A percentile compares a stretch with the other conserved stretches of the same genome.
These are phyloP conservation scores for Paraurostyla sp. DNA, from an alignment of 73 alveolate genomes.

Conservation along the genomic window DNA sequence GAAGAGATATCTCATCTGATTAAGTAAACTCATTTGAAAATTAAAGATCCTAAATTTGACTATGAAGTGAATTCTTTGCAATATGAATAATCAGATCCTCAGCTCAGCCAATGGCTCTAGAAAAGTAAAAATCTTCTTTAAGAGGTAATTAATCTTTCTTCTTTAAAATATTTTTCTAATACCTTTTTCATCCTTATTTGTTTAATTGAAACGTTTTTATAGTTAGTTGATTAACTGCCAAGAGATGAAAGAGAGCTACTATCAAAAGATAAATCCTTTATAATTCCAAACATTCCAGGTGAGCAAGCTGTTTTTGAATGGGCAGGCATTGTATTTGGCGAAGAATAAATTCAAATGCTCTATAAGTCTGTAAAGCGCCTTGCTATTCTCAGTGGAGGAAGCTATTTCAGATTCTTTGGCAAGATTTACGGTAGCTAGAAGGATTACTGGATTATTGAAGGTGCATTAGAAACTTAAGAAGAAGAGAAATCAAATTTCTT, in stretches of 20 bases:
- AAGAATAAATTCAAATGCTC: slow-evolving; percentile 69
- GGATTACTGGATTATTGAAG: slow-evolving; percentile 97
- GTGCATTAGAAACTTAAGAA: slow-evolving; percentile 82
- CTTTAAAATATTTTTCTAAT: no score
- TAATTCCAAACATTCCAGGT: slow-evolving; percentile 81
- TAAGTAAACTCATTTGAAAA: slow-evolving; percentile 72
- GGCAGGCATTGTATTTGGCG: slow-evolving; percentile 95
- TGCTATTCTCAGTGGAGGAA: slow-evolving; percentile 78
- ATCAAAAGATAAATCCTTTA: neutral
- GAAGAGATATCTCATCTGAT: slow-evolving; percentile 75
- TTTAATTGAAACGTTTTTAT: slow-evolving; percentile 2
- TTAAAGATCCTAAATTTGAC: slow-evolving; percentile 71
- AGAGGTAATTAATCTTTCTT: slow-evolving; percentile 51
- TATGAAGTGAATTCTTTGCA: slow-evolving; percentile 38
- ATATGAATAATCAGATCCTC: slow-evolving; percentile 13
- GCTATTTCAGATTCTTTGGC: slow-evolving; percentile 93
- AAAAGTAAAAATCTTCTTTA: slow-evolving; percentile 51
- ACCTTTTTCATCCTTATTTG: no score
- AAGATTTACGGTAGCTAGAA: slow-evolving; percentile 89
- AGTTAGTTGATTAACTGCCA: slow-evolving; percentile 45
- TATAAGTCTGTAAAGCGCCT: slow-evolving; percentile 58
- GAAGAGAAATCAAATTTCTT: slow-evolving; percentile 84
- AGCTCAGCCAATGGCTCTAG: neutral
- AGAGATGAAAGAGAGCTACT: slow-evolving; percentile 39
- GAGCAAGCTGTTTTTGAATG: slow-evolving; percentile 77